These are phyloP conservation scores for Blastobotrys raffinosifermentans DNA, from an alignment of 1,139 yeast species.

Conservation along the genomic window DNA sequence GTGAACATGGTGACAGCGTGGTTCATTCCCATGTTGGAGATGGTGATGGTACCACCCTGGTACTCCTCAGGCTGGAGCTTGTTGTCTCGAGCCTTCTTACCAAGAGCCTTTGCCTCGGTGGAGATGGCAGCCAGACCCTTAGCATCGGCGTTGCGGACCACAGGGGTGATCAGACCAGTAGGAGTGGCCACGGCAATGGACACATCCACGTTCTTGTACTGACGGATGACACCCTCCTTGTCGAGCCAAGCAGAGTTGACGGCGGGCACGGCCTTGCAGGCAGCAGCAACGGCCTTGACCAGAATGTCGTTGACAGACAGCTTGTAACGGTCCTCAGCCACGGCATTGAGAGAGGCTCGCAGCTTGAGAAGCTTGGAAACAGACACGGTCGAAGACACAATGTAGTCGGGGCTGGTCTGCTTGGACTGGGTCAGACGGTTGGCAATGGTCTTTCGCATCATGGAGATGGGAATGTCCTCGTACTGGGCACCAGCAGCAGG, in stretches of 20 bases:
- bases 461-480: constrained; percentile 79
- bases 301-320: constrained; percentile 91
- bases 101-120: constrained; percentile 79
- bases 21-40: constrained; percentile 98
- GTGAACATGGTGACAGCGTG: constrained; percentile 87
- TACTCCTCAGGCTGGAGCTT: constrained; percentile 92
- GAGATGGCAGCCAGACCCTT: constrained; percentile 85
- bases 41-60: constrained; percentile 98
- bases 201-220: constrained; percentile 86
- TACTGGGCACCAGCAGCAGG: constrained; percentile 52
- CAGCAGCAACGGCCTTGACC: constrained; percentile 89
- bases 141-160: constrained; percentile 77
- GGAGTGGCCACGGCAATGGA: constrained; percentile 99
- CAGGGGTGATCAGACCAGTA: constrained; percentile 94
- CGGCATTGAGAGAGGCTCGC: constrained; percentile 81
- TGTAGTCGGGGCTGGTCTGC: constrained; percentile 83
- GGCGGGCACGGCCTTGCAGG: constrained; percentile 86
- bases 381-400: constrained; percentile 79
- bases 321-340: constrained; percentile 83
- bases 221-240: constrained; percentile 83
- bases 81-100: constrained; percentile 92
- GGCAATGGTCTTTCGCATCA: constrained; percentile 94
- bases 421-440: constrained; percentile 81
- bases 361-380: constrained; percentile 88
- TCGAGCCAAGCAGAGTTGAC: constrained; percentile 94